Percentiles rank a stretch among this genome's conserved stretches.
These are phyloP conservation scores for Eucalyptus globulus DNA, from an alignment of 345 rosid genomes.

Conservation along the genomic window DNA sequence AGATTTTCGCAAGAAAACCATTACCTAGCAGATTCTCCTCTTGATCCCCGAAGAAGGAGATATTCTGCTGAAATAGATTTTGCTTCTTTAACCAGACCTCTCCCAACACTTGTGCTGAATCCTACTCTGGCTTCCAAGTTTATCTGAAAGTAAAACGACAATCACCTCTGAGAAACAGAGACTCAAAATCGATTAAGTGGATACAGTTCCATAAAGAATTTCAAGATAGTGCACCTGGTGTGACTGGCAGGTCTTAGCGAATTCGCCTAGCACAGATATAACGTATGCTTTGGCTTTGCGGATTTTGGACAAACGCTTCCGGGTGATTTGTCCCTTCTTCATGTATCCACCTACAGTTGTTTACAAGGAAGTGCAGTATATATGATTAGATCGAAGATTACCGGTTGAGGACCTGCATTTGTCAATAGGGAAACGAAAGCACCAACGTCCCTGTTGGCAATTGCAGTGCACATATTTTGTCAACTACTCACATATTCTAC, in stretches of 20 bases:
- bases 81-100: slow-evolving; percentile 61
- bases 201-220: not conserved
- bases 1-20: not conserved
- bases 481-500: not conserved
- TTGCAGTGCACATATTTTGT: not conserved
- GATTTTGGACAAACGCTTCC: slow-evolving; percentile 26
- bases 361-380: not conserved
- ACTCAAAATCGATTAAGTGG: not conserved
- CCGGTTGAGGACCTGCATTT: not conserved
- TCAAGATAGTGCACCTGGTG: slow-evolving; percentile 27
- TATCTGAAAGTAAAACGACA: slow-evolving; percentile 20
- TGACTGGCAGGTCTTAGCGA: slow-evolving; percentile 40
- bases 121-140: slow-evolving; percentile 85
- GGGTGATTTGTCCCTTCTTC: slow-evolving; percentile 26
- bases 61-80: slow-evolving; percentile 62
- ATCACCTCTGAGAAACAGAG: not conserved
- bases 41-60: slow-evolving; percentile 57
- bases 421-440: not conserved
- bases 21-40: slow-evolving; percentile 5
- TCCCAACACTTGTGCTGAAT: slow-evolving; percentile 42
- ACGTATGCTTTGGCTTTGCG: slow-evolving; percentile 75
- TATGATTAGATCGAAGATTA: not conserved
- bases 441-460: not conserved
- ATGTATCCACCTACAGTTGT: slow-evolving; percentile 32
- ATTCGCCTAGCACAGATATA: slow-evolving; percentile 79